A percentile compares a stretch with the other conserved stretches of the same genome.
phyloP scores from a whole-genome alignment of 2,329 filamentous ascomycete species.

The Pseudocercospora cruenta region DNA sequence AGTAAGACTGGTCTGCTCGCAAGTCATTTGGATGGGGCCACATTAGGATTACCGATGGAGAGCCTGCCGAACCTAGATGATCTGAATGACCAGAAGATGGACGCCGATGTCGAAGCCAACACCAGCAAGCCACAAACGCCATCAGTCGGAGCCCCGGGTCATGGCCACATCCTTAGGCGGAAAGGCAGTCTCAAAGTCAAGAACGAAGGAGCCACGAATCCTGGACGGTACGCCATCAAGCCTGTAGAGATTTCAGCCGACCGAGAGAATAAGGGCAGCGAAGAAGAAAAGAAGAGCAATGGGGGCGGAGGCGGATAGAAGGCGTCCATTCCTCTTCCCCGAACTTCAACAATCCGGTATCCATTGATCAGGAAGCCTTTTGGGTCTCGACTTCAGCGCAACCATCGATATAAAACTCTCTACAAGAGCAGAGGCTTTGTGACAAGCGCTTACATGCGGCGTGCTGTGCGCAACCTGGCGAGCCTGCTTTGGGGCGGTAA shows the following conservation, averaged over 20 bases:
- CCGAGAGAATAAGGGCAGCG: conserved; percentile 1
- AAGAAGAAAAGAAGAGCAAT: conserved; percentile 18
- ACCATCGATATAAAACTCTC: background rate
- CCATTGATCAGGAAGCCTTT: background rate
- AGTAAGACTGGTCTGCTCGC: conserved; percentile 30
- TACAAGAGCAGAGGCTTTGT: background rate
- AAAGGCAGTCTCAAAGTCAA: conserved; percentile 49
- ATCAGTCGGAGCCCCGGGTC: background rate
- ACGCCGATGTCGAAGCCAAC: conserved; percentile 3
- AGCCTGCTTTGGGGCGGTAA: background rate
- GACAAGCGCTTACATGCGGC: background rate
- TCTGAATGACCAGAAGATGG: conserved; percentile 19
- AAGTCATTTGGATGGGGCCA: conserved; percentile 26
- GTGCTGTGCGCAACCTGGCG: background rate
- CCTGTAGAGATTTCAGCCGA: conserved; percentile 17
- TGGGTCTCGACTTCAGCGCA: background rate
- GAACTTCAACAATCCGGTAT: background rate
- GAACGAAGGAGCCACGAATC: conserved; percentile 45
- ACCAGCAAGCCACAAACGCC: background rate
- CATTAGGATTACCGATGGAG: conserved; percentile 4
- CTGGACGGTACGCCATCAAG: conserved; percentile 36
- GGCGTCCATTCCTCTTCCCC: background rate
- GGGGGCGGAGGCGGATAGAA: conserved; percentile 12
- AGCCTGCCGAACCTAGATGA: conserved; percentile 11
- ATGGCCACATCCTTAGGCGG: conserved; percentile 40